Evolutionary conservation across 768 basidiomycete genomes (phyloP).

Genomic region (Neoboletus brunneissimus): DNA sequence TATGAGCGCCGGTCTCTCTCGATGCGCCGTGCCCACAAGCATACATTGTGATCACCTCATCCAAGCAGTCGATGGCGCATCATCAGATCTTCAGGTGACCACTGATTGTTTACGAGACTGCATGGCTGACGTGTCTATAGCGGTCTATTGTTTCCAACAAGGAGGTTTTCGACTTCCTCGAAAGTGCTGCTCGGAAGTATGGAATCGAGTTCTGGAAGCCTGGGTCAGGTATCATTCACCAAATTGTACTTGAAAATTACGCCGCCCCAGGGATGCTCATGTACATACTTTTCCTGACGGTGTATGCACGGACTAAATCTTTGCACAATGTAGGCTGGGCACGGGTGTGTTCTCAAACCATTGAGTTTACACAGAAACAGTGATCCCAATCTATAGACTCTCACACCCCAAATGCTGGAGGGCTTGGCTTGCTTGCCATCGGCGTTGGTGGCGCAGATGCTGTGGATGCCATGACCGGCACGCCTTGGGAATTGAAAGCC

Average conservation of each 20-base stretch:
- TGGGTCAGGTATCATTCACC: constrained; percentile 89
- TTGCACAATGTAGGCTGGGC: constrained; percentile 57
- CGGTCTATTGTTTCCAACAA: constrained; percentile 83
- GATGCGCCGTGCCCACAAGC: constrained; percentile 82
- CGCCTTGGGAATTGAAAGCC: constrained; percentile 97
- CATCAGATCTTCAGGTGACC: constrained; percentile 74
- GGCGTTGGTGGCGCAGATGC: constrained; percentile 99
- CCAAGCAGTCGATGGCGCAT: constrained; percentile 87
- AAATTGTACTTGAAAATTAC: constrained; percentile 97
- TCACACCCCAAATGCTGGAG: constrained; percentile 98
- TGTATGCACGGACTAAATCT: constrained; percentile 1
- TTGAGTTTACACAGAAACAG: neutral
- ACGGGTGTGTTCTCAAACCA: constrained; percentile 52
- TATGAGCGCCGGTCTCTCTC: constrained; percentile 89
- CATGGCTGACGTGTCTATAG: constrained; percentile 36
- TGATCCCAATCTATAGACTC: constrained; percentile 57
- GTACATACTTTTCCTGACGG: constrained; percentile 39
- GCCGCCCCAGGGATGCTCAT: constrained; percentile 94
- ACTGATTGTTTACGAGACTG: neutral
- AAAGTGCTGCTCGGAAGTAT: constrained; percentile 86
- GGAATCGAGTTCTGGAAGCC: constrained; percentile 99
- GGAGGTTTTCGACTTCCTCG: constrained; percentile 97
- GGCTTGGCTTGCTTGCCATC: constrained; percentile 93
- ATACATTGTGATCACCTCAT: constrained; percentile 99
- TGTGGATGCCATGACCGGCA: constrained; percentile 96